phyloP scores from a whole-genome alignment of 1,284 basidiomycete genomes.

The Ganoderma leucocontextum region DNA sequence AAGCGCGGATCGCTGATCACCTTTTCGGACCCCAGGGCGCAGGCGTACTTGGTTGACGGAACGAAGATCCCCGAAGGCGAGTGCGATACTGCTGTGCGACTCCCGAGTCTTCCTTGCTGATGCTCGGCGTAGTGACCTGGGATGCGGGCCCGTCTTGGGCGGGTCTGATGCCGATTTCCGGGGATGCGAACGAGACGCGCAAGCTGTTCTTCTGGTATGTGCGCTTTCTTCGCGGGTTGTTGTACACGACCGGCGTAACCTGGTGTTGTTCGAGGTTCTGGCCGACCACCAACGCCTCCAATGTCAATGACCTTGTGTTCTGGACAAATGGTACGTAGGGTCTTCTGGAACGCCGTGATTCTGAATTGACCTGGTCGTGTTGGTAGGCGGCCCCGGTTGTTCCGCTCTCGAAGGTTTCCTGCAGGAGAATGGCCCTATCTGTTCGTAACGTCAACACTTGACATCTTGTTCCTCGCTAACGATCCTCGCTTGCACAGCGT shows the following conservation, averaged over 20 bases:
- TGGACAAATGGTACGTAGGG: not conserved
- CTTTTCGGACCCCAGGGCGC: not conserved
- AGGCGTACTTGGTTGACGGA: not conserved
- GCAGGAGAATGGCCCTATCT: slow-evolving; percentile 57
- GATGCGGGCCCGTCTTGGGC: slow-evolving; percentile 52
- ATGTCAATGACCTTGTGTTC: not conserved
- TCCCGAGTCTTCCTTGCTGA: not conserved
- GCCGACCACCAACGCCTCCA: not conserved
- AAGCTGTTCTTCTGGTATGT: slow-evolving; percentile 56
- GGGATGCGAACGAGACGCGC: slow-evolving; percentile 46
- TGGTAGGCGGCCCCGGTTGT: slow-evolving; percentile 8
- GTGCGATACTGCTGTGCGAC: not conserved
- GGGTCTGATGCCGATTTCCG: slow-evolving; percentile 50
- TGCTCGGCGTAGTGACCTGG: slow-evolving; percentile 42
- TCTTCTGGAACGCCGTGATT: not conserved
- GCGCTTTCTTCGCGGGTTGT: not conserved
- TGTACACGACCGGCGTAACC: too few relatives aligned
- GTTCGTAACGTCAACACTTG: slow-evolving; percentile 30
- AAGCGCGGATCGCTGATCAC: not conserved
- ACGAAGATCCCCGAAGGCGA: not conserved
- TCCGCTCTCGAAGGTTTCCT: slow-evolving; percentile 57
- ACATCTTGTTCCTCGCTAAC: not conserved
- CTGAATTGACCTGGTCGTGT: not conserved
- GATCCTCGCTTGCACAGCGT: slow-evolving; percentile 44
- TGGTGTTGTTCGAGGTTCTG: not conserved